Conservation (phyloP, 768 basidiomycete species). For the Rhodotorula diobovata region DNA sequence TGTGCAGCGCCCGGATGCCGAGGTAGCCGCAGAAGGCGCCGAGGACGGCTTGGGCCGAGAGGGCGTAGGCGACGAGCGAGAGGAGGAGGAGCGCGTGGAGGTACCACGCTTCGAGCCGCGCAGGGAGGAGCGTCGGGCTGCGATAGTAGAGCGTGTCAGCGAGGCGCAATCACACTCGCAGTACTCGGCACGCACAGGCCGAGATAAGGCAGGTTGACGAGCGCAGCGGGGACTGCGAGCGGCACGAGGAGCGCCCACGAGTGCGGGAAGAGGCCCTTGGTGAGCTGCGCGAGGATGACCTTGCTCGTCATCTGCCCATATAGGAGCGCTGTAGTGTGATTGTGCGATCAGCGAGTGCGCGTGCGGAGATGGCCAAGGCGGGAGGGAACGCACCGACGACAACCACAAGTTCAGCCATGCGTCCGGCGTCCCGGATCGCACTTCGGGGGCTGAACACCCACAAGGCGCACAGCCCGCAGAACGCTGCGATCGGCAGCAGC, state of each 20-base stretch:
- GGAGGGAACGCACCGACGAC: constrained; percentile 71
- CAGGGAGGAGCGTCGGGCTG: constrained; percentile 5
- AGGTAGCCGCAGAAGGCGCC: constrained; percentile 25
- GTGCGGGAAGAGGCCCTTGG: constrained; percentile 68
- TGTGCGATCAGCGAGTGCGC: constrained; percentile 54
- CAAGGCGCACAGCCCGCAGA: constrained; percentile 57
- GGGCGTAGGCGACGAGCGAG: constrained; percentile 19
- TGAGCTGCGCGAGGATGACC: constrained; percentile 90
- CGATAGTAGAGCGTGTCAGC: neutral
- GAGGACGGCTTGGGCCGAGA: constrained; percentile 16
- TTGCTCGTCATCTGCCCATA: constrained; percentile 62
- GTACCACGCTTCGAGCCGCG: constrained; percentile 18
- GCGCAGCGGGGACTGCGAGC: constrained; percentile 12
- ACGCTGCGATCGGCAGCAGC: constrained; percentile 23
- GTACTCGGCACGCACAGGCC: neutral
- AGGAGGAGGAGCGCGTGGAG: constrained; percentile 19
- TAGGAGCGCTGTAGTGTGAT: constrained; percentile 60
- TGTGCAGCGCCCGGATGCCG: constrained; percentile 23
- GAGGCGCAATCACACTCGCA: too few species aligned
- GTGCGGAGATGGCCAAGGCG: constrained; percentile 55
- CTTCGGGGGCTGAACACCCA: constrained; percentile 72
- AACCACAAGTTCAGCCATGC: constrained; percentile 59
- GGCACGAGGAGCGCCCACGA: constrained; percentile 24
- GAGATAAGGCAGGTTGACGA: constrained; percentile 24
- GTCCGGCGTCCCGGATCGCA: constrained; percentile 69